Conservation (phyloP, 495 filamentous ascomycete species). For the Trichoderma erinaceum region DNA sequence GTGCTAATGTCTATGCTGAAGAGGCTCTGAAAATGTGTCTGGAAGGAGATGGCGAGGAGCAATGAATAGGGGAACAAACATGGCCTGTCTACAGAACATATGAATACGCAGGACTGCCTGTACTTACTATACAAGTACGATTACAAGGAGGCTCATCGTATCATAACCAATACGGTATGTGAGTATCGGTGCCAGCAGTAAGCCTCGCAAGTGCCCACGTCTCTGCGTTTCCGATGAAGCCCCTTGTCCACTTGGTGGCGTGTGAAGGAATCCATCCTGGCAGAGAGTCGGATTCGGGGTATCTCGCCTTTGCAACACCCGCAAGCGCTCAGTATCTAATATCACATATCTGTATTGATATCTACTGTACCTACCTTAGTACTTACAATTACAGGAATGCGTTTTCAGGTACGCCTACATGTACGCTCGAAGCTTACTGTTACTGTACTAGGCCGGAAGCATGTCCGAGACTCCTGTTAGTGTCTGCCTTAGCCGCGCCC, state of each 20-base stretch:
- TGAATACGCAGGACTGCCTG: neutral
- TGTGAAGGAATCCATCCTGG: neutral
- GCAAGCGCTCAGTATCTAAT: neutral
- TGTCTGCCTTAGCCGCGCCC: constrained; percentile 1
- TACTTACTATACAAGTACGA: no score
- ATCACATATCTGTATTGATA: neutral
- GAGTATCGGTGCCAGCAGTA: neutral
- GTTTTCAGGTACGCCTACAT: neutral
- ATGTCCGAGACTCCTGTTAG: neutral
- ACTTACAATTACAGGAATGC: neutral
- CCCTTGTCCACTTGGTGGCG: neutral
- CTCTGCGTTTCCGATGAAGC: neutral
- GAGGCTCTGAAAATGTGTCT: no score
- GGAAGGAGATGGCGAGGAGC: no score
- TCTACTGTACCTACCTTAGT: neutral
- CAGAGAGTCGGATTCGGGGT: neutral
- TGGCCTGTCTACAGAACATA: neutral
- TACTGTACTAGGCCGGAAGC: neutral
- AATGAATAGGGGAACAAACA: no score
- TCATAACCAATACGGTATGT: neutral
- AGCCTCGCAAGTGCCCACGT: neutral
- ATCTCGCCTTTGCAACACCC: constrained; percentile 4
- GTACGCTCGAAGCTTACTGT: neutral
- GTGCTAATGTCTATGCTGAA: no score
- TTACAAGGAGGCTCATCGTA: neutral